Percentiles rank a stretch among this genome's conserved stretches.
Evolutionary conservation across 805 yeast genomes (phyloP).

Genomic region (Starmerella stigmatis): DNA sequence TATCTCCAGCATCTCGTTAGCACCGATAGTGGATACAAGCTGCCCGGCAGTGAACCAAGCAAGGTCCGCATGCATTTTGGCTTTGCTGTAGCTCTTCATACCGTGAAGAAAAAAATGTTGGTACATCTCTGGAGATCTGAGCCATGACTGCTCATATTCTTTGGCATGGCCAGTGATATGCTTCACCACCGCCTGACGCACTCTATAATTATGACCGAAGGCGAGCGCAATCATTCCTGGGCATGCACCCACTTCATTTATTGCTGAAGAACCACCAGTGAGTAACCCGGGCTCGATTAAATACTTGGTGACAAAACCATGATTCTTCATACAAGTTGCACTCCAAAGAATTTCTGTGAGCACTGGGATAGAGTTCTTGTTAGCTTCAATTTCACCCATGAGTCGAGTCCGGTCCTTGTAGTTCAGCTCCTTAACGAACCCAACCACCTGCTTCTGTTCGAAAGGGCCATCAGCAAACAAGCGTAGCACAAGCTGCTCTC

Average conservation of each 20-base stretch:
- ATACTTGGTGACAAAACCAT: not conserved
- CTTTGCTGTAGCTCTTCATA: conserved; percentile 14
- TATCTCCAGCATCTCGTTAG: not conserved
- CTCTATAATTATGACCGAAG: not conserved
- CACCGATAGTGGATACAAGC: not conserved
- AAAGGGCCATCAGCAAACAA: conserved; percentile 3
- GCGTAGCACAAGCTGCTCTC: conserved; percentile 4
- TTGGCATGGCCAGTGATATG: not conserved
- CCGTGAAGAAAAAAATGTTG: conserved; percentile 5
- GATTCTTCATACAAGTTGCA: conserved; percentile 9
- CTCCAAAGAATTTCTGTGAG: conserved; percentile 19
- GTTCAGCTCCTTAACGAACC: conserved; percentile 9
- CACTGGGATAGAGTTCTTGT: conserved; percentile 1
- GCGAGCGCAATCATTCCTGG: conserved; percentile 8
- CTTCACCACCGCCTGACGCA: not conserved
- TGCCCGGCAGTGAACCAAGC: conserved; percentile 16
- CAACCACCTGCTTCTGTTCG: not conserved
- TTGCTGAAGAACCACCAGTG: not conserved
- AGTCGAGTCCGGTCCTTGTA: conserved; percentile 15
- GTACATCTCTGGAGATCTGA: not conserved
- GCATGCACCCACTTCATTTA: conserved; percentile 4
- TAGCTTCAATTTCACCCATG: not conserved
- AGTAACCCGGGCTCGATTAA: conserved; percentile 4
- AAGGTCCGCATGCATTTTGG: conserved; percentile 15
- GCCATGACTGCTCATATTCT: conserved; percentile 10